phyloP scores from a whole-genome alignment of 495 filamentous ascomycete species.

The Margaritispora aquatica region DNA sequence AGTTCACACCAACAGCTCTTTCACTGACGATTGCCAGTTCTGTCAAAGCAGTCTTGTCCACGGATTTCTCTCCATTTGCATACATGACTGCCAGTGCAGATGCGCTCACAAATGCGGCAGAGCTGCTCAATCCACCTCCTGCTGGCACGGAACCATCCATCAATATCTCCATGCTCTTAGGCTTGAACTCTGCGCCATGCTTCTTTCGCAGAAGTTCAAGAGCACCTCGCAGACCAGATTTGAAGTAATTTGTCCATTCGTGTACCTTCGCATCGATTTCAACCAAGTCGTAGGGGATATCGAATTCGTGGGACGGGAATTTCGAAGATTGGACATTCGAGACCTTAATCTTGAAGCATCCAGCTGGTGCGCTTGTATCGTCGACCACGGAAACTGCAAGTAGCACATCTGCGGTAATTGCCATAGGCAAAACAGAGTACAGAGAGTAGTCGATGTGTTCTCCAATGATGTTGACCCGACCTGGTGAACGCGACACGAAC shows the following conservation, averaged over 20 bases:
- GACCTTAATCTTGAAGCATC: slow-evolving; percentile 53
- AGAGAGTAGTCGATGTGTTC: slow-evolving; percentile 99
- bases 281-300: slow-evolving; percentile 52
- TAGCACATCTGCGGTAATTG: slow-evolving; percentile 83
- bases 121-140: slow-evolving; percentile 87
- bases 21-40: slow-evolving; percentile 93
- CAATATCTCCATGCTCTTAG: slow-evolving; percentile 78
- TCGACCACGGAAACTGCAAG: slow-evolving; percentile 68
- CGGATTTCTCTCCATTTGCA: slow-evolving; percentile 70
- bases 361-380: slow-evolving; percentile 29
- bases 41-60: slow-evolving; percentile 84
- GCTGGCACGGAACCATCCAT: slow-evolving; percentile 89
- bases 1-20: slow-evolving; percentile 91
- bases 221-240: slow-evolving; percentile 78
- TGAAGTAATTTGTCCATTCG: slow-evolving; percentile 99
- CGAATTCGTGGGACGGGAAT: slow-evolving; percentile 73
- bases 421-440: slow-evolving; percentile 94
- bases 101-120: slow-evolving; percentile 88
- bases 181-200: slow-evolving; percentile 48
- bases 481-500: slow-evolving; percentile 86
- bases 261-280: slow-evolving; percentile 78
- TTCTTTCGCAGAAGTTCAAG: slow-evolving; percentile 71
- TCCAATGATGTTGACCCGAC: slow-evolving; percentile 96
- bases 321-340: slow-evolving; percentile 72
- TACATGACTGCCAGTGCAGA: slow-evolving; percentile 83